A percentile compares a stretch with the other conserved stretches of the same genome.
Evolutionary conservation across 2,329 filamentous ascomycete species (phyloP).

Genomic region (Venturia asperata): DNA sequence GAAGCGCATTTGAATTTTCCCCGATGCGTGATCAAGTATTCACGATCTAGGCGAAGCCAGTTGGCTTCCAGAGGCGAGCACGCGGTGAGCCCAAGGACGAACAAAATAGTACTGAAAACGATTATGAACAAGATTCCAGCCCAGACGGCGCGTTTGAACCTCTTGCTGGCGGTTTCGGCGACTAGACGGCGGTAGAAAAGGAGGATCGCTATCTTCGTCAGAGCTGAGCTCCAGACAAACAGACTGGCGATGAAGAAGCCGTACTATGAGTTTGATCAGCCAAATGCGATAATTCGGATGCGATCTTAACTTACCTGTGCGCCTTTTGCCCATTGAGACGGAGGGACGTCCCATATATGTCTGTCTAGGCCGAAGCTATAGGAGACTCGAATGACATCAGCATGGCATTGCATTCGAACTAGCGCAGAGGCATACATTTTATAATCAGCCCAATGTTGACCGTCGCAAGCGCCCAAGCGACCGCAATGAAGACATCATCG

Average conservation of each 20-base stretch:
- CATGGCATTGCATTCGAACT: neutral
- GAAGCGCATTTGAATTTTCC: conserved; percentile 25
- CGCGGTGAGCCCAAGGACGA: conserved; percentile 26
- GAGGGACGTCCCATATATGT: conserved; percentile 33
- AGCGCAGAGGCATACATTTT: neutral
- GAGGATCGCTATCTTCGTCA: conserved; percentile 33
- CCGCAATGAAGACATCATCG: conserved; percentile 19
- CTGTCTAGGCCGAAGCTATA: conserved; percentile 27
- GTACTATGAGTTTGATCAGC: conserved; percentile 20
- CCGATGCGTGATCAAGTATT: conserved; percentile 23
- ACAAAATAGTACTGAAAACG: conserved; percentile 28
- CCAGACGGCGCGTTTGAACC: conserved; percentile 28
- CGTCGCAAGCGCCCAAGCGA: conserved; percentile 17
- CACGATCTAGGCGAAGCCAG: conserved; percentile 29
- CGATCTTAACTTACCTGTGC: conserved; percentile 22
- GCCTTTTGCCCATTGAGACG: conserved; percentile 13
- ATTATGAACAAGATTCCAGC: conserved; percentile 16
- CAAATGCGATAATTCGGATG: neutral
- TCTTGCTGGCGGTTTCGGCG: conserved; percentile 24
- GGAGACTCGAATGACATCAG: conserved; percentile 21
- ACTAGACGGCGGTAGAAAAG: conserved; percentile 34
- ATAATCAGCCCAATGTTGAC: neutral
- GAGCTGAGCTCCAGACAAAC: conserved; percentile 29
- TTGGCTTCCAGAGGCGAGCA: conserved; percentile 31
- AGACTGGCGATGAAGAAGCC: conserved; percentile 30